A percentile compares a stretch with the other conserved stretches of the same genome.
Conservation (phyloP, 179 eudicot species). For the Heliamphora pulchella region DNA sequence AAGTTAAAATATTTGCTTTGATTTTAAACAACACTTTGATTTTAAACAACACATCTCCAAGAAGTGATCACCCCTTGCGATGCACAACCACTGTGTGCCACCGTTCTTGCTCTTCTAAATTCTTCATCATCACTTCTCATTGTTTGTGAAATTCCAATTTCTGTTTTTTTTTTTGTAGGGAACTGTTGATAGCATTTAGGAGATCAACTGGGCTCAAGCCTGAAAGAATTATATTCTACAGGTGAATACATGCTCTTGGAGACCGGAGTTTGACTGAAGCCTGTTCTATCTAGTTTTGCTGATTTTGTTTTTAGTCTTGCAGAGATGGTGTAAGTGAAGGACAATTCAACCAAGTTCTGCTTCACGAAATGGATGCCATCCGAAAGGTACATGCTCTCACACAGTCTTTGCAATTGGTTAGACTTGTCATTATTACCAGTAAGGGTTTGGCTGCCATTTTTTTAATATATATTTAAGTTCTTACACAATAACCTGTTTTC, state of each 20-base stretch:
- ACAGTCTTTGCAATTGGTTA: too few species aligned
- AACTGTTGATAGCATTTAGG: slow-evolving; percentile 37
- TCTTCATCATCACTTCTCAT: too few species aligned
- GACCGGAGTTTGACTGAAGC: too few species aligned
- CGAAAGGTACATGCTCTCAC: slow-evolving; percentile 40
- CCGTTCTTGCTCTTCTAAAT: too few species aligned
- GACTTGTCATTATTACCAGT: too few species aligned
- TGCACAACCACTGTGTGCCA: too few species aligned
- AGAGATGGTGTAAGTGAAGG: slow-evolving; percentile 98
- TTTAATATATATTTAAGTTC: neutral
- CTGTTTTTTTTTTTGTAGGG: slow-evolving; percentile 36
- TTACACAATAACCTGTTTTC: neutral
- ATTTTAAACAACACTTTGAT: too few species aligned
- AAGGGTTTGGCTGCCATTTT: too few species aligned
- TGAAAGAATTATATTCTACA: slow-evolving; percentile 65
- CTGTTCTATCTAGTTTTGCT: too few species aligned
- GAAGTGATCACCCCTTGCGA: too few species aligned
- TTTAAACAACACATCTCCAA: too few species aligned
- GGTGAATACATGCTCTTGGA: slow-evolving; percentile 29
- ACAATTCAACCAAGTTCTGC: slow-evolving; percentile 62
- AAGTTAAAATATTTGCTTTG: too few species aligned
- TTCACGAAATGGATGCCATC: slow-evolving; percentile 68
- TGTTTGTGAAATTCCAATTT: neutral
- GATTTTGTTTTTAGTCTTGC: slow-evolving; percentile 2
- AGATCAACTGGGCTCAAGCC: slow-evolving; percentile 35